These are phyloP conservation scores for Sordaria brevicollis DNA, from an alignment of 495 filamentous ascomycete genomes.

Conservation along the genomic window DNA sequence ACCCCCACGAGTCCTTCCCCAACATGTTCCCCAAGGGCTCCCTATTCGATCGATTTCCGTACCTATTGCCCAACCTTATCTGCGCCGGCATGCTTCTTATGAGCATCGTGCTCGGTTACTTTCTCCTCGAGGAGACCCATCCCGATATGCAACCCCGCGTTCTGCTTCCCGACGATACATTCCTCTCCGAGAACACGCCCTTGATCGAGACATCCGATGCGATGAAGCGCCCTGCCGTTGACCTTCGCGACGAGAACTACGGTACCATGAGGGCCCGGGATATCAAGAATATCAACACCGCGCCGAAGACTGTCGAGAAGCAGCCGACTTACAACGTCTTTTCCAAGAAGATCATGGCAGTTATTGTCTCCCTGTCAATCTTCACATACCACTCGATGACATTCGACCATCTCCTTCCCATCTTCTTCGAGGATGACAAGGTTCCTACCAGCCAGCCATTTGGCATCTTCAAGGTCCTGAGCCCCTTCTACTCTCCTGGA, in stretches of 20 bases:
- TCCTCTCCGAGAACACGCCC: conserved; percentile 54
- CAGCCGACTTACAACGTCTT: conserved; percentile 39
- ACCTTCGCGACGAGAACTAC: conserved; percentile 65
- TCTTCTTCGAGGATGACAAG: conserved; percentile 68
- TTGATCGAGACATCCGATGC: conserved; percentile 62
- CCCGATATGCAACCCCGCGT: conserved; percentile 62
- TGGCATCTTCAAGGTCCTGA: conserved; percentile 12
- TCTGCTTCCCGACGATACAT: conserved; percentile 39
- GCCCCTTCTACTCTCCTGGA: conserved; percentile 52
- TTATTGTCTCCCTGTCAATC: conserved; percentile 63
- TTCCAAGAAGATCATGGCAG: conserved; percentile 54
- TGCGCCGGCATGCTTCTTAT: conserved; percentile 61
- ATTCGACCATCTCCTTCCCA: conserved; percentile 74
- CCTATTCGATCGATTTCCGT: conserved; percentile 69
- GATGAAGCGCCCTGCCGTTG: conserved; percentile 56
- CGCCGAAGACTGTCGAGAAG: conserved; percentile 19
- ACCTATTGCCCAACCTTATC: conserved; percentile 70
- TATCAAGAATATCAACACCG: conserved; percentile 27
- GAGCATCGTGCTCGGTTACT: conserved; percentile 62
- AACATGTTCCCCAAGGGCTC: conserved; percentile 49
- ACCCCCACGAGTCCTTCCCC: conserved; percentile 60
- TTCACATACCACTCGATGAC: conserved; percentile 87
- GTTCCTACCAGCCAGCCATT: conserved; percentile 10
- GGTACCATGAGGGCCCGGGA: conserved; percentile 61
- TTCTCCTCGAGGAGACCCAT: conserved; percentile 71